These are phyloP conservation scores for Hyphochytrium catenoides DNA, from an alignment of 352 stramenopile species.

Conservation along the genomic window DNA sequence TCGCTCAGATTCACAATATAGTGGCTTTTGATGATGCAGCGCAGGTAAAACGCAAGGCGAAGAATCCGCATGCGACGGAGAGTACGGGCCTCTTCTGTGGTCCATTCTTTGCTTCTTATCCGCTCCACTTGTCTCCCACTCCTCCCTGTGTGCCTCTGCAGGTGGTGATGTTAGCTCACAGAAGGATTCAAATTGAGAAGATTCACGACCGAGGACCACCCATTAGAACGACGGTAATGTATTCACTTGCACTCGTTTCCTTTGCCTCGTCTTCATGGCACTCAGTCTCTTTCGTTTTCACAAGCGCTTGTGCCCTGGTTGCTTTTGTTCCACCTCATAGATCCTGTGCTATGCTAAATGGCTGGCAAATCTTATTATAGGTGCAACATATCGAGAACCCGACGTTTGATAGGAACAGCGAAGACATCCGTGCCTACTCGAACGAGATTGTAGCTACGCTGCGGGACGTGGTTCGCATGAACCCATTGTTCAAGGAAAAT, in stretches of 20 bases:
- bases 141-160: conserved; percentile 14
- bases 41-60: conserved; percentile 2
- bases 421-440: conserved; percentile 81
- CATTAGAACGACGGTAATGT: too few species aligned
- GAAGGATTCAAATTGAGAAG: conserved; percentile 48
- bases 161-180: conserved; percentile 63
- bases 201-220: too few species aligned
- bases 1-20: conserved; percentile 83
- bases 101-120: conserved; percentile 4
- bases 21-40: conserved; percentile 27
- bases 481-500: conserved; percentile 92
- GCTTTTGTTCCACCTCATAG: not conserved
- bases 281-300: conserved; percentile 6
- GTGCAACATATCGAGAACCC: conserved; percentile 29
- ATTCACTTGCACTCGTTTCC: too few species aligned
- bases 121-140: conserved; percentile 7
- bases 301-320: not conserved
- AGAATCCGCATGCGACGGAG: conserved; percentile 19
- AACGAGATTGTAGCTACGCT: conserved; percentile 94
- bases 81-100: not conserved
- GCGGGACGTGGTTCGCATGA: conserved; percentile 87
- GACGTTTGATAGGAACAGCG: conserved; percentile 31
- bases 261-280: conserved; percentile 2
- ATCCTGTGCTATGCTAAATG: not conserved
- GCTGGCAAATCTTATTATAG: conserved; percentile 3